phyloP scores from a whole-genome alignment of 169 alveolate genomes.

The Eimeria brunetti region DNA sequence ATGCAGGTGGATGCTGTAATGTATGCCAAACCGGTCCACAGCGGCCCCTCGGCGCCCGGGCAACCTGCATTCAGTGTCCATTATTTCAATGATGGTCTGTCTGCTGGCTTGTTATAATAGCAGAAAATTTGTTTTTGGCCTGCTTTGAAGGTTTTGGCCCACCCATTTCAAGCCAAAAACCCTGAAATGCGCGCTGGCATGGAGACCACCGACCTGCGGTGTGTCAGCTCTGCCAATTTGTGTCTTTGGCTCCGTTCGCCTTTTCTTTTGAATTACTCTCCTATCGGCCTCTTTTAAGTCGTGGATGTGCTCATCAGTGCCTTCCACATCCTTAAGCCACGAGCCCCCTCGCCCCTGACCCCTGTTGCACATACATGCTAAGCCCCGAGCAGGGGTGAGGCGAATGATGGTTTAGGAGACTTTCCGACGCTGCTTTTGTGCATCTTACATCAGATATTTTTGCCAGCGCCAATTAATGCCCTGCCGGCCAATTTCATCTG shows the following conservation, averaged over 20 bases:
- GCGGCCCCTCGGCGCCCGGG: constrained; percentile 21
- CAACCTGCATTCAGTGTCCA: not conserved
- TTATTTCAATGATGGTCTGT: not conserved
- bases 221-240: not conserved
- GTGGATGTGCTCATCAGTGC: not conserved
- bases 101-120: not conserved
- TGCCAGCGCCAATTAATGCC: not conserved
- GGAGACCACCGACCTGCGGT: not conserved
- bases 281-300: not conserved
- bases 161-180: not conserved
- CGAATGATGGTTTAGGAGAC: not conserved
- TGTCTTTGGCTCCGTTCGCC: not conserved
- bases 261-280: not conserved
- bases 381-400: not conserved
- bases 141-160: not conserved
- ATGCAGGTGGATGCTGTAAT: not conserved
- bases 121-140: not conserved
- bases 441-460: not conserved
- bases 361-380: not conserved
- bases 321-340: not conserved
- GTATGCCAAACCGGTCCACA: constrained; percentile 15
- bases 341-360: not conserved
- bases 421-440: too few species aligned
- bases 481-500: not conserved
- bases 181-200: not conserved